Percentiles rank a stretch among this genome's conserved stretches.
These are phyloP conservation scores for Ustilaginoidea virens DNA, from an alignment of 2,329 filamentous ascomycete genomes.

Conservation along the genomic window DNA sequence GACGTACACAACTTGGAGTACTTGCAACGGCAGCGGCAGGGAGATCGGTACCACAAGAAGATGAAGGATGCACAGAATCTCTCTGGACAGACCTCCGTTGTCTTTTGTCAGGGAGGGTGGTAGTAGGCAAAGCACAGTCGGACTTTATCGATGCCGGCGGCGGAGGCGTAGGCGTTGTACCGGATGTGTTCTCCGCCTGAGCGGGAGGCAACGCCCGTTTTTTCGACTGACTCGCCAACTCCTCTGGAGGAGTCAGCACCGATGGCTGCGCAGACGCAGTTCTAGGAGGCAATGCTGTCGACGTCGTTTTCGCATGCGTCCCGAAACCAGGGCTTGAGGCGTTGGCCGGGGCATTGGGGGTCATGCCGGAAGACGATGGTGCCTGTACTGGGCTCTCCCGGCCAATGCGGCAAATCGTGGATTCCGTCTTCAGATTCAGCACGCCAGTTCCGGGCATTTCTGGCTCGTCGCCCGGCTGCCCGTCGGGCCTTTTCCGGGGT, in stretches of 20 bases:
- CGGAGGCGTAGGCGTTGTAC: conserved; percentile 10
- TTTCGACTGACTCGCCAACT: conserved; percentile 25
- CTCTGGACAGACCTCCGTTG: conserved; percentile 16
- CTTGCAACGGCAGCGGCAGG: too few species aligned
- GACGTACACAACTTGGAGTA: conserved; percentile 1
- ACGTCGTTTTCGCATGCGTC: conserved; percentile 12
- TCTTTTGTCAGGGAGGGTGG: conserved; percentile 17
- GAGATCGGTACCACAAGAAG: too few species aligned
- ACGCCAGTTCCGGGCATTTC: conserved; percentile 33
- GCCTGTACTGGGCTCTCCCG: conserved; percentile 12
- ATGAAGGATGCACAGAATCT: conserved; percentile 4
- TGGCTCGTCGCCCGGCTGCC: conserved; percentile 26
- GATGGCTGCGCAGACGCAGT: conserved; percentile 23
- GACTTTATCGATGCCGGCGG: conserved; percentile 13
- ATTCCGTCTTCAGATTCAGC: conserved; percentile 26
- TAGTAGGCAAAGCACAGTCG: conserved; percentile 15
- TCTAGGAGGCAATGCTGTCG: conserved; percentile 22
- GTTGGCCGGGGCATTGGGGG: conserved; percentile 14
- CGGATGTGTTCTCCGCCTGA: conserved; percentile 7
- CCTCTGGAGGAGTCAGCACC: conserved; percentile 40
- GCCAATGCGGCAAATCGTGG: conserved; percentile 10
- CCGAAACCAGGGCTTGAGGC: conserved; percentile 10
- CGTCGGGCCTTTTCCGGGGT: conserved; percentile 33
- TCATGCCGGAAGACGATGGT: conserved; percentile 14
- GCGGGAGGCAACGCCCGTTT: conserved; percentile 23